Evolutionary conservation across 805 yeast species (phyloP).

Genomic region (Saturnispora silvae): DNA sequence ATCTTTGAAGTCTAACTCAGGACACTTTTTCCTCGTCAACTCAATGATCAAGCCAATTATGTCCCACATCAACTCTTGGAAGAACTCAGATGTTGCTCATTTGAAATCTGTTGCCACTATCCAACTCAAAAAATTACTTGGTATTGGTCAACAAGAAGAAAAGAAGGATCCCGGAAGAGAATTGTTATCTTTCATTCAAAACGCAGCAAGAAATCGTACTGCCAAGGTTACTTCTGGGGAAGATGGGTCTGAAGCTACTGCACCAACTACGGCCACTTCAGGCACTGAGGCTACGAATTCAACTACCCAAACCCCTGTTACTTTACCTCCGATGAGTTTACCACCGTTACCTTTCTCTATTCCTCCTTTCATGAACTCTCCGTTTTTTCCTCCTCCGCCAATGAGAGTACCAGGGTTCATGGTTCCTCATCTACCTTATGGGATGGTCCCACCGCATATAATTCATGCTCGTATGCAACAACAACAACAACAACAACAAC

Average conservation of each 20-base stretch:
- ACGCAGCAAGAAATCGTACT: constrained; percentile 28
- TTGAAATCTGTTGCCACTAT: constrained; percentile 53
- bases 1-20: constrained; percentile 22
- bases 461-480: too few relatives aligned
- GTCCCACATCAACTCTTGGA: constrained; percentile 46
- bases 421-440: constrained; percentile 7
- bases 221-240: not conserved
- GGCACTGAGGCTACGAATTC: not conserved
- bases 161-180: constrained; percentile 62
- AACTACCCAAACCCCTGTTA: constrained; percentile 1
- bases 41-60: constrained; percentile 41
- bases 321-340: constrained; percentile 3
- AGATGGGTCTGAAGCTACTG: constrained; percentile 1
- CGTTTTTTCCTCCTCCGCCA: constrained; percentile 9
- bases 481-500: not conserved
- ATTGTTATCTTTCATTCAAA: constrained; percentile 49
- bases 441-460: constrained; percentile 1
- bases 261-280: constrained; percentile 8
- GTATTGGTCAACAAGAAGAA: constrained; percentile 29
- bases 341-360: constrained; percentile 10
- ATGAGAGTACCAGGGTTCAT: constrained; percentile 5
- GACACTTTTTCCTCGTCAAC: constrained; percentile 34
- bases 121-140: constrained; percentile 54
- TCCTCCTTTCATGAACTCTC: constrained; percentile 11
- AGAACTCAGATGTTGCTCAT: constrained; percentile 42